Evolutionary conservation across 75 land plant genomes (phyloP).

Genomic region (Pinus taeda): DNA sequence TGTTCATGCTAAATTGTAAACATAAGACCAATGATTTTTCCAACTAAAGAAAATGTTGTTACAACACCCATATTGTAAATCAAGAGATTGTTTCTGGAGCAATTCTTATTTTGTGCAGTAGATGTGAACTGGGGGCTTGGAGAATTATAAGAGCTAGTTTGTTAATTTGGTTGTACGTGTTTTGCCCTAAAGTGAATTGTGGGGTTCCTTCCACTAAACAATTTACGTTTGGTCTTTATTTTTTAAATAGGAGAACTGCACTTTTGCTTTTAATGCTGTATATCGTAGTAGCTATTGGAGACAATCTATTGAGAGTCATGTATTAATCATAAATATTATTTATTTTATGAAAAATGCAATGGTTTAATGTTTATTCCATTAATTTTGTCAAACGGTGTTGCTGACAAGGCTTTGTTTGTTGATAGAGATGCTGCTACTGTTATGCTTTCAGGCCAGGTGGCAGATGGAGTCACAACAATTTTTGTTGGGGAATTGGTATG

Average conservation of each 20-base stretch:
- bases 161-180: no score
- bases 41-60: background rate
- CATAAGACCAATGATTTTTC: background rate
- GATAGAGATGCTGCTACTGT: constrained; percentile 81
- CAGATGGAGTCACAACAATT: constrained; percentile 82
- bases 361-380: constrained; percentile 1
- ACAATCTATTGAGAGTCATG: background rate
- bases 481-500: constrained; percentile 87
- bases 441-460: constrained; percentile 89
- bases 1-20: background rate
- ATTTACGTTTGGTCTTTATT: background rate
- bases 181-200: background rate
- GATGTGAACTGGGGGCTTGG: background rate
- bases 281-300: no score
- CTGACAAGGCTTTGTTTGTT: background rate
- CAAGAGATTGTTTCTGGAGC: background rate
- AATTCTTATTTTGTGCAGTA: background rate
- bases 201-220: background rate
- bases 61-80: background rate
- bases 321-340: background rate
- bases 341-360: background rate
- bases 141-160: background rate
- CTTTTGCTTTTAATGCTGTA: no score
- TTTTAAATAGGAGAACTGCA: background rate
- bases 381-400: background rate